Base-by-base conservation (phyloP, 2,329 filamentous ascomycete genomes). In the Beauveria sp. region DNA sequence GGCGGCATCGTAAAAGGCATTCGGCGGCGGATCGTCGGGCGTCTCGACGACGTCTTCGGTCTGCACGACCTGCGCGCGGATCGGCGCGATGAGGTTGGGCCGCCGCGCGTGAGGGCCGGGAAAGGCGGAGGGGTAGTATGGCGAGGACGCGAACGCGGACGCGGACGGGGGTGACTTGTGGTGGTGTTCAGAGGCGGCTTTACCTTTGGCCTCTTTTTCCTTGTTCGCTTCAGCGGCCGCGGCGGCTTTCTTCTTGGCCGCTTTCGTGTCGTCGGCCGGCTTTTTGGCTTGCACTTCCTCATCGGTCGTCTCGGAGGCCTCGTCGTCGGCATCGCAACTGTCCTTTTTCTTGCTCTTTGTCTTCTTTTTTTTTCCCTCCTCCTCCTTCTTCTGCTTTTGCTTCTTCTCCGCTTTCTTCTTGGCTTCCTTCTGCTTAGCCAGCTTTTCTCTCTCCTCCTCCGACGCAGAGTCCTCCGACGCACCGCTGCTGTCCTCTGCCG, bases 1-100 rank as follows among this genome's bases (percentile, higher is more conserved):
- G 51, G 76, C 73, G n/a, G 74, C 68, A 66, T 86, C 83, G 66
- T 80, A 81, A 67, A 82, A 86, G 47, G 84, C 81, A 66, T 86
- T 87, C 14, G 83, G 84, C 2, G 76, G 75, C 9, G 83, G 83
- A 64, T 86, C 83, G 49, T 78, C 72, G 3, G 74, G 72, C 1
- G 70, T 73, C 65, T 85, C 82, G 22, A 86, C 71, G 2, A 82
- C 75, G 63, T 84, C 80, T 67, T 86, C 83, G 1, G 83, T 76
- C 58, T 83, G 77, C 40, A 86, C 69, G 20, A 83, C 76, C 53
- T 81, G 75, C 28, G 80, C 74, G 28, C 75, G 74, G 46, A 78
- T 72, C 2, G 80, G 79, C 65, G 79, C 71, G 49, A 85, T 73
- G 56, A 80, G 73, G 50, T 80, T 75, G 0, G 79, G 77, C 5